phyloP scores from a whole-genome alignment of 2,329 filamentous ascomycete genomes.

The Teratosphaeria pseudoeucalypti region DNA sequence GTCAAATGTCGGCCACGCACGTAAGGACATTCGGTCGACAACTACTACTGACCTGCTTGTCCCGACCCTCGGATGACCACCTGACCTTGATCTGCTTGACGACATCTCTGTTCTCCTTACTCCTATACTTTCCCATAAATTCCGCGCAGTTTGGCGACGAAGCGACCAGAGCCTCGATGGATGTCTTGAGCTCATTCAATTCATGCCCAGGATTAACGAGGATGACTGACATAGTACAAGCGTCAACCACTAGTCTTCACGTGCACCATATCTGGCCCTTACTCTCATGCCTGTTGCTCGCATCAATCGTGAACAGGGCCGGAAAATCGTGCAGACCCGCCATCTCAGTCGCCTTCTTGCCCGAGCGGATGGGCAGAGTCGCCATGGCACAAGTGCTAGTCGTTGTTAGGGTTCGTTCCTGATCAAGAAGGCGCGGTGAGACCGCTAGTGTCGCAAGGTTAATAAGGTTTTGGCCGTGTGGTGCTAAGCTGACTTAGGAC shows the following conservation, averaged over 20 bases:
- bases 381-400: not conserved
- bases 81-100: constrained; percentile 25
- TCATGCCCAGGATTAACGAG: constrained; percentile 16
- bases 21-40: not conserved
- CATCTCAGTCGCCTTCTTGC: constrained; percentile 3
- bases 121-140: constrained; percentile 27
- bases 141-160: constrained; percentile 25
- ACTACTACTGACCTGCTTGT: constrained; percentile 11
- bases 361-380: not conserved
- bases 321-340: constrained; percentile 19
- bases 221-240: constrained; percentile 11
- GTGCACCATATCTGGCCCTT: not conserved
- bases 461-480: not conserved
- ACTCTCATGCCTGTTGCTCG: constrained; percentile 25
- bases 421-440: not conserved
- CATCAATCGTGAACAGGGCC: constrained; percentile 27
- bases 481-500: not conserved
- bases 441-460: not conserved
- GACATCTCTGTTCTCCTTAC: constrained; percentile 18
- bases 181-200: constrained; percentile 14
- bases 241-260: constrained; percentile 1
- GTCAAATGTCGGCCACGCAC: not conserved
- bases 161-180: constrained; percentile 11
- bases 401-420: not conserved
- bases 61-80: constrained; percentile 23